These are phyloP conservation scores for Lodderomyces orthopsilosis DNA, from an alignment of 1,139 yeast genomes.

Conservation along the genomic window DNA sequence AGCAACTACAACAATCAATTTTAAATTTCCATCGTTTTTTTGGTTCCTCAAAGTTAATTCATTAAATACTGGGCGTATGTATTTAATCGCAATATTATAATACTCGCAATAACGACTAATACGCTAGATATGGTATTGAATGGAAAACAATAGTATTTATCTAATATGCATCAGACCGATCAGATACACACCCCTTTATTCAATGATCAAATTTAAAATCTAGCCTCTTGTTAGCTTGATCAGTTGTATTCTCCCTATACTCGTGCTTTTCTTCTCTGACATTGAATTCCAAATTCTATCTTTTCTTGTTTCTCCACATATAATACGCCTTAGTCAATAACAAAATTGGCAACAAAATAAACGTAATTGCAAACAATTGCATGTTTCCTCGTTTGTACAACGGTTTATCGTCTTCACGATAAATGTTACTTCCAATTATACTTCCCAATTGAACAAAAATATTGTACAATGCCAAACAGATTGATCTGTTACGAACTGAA, in stretches of 20 bases:
- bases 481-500: conserved; percentile 56
- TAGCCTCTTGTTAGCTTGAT: conserved; percentile 53
- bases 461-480: conserved; percentile 57
- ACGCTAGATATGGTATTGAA: no score
- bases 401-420: conserved; percentile 57
- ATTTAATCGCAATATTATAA: no score
- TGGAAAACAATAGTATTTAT: no score
- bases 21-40: no score
- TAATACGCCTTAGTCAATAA: conserved; percentile 40
- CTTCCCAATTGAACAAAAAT: conserved; percentile 57
- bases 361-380: conserved; percentile 18
- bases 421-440: conserved; percentile 53
- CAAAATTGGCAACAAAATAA: conserved; percentile 18
- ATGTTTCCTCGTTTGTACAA: conserved; percentile 53
- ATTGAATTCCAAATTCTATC: conserved; percentile 45
- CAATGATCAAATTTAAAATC: conserved; percentile 41
- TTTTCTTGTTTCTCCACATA: conserved; percentile 42
- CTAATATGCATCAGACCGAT: no score
- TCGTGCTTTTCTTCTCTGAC: conserved; percentile 41
- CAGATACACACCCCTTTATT: neutral
- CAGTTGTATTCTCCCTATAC: conserved; percentile 42
- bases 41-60: no score
- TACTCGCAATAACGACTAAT: no score
- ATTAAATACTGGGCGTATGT: no score
- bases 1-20: no score